These are phyloP conservation scores for Pyricularia pennisetigena DNA, from an alignment of 2,329 filamentous ascomycete species.

Conservation along the genomic window DNA sequence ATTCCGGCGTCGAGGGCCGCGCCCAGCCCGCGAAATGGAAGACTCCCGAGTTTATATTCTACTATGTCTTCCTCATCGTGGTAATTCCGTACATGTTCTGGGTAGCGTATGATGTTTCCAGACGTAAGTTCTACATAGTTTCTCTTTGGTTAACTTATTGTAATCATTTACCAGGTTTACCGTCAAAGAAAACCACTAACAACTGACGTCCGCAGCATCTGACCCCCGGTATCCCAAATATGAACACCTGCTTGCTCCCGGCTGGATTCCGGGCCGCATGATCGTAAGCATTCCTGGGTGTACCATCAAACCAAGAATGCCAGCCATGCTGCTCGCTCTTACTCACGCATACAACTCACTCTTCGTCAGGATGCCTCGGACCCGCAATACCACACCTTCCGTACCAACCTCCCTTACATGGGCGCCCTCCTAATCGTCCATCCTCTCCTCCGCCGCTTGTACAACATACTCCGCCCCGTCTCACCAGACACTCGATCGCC, in stretches of 20 bases:
- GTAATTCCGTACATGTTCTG: constrained; percentile 84
- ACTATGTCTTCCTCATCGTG: constrained; percentile 58
- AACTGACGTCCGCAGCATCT: constrained; percentile 42
- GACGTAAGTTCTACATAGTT: constrained; percentile 42
- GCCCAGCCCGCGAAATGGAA: constrained; percentile 67
- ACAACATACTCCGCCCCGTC: constrained; percentile 45
- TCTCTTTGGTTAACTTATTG: not conserved
- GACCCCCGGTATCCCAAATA: constrained; percentile 76
- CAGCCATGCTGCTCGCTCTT: not conserved
- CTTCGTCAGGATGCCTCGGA: constrained; percentile 73
- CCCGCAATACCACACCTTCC: constrained; percentile 75
- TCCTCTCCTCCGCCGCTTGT: constrained; percentile 64
- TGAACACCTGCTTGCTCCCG: constrained; percentile 58
- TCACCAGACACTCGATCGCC: constrained; percentile 18
- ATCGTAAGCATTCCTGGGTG: constrained; percentile 46
- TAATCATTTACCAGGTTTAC: not conserved
- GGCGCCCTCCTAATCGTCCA: constrained; percentile 65
- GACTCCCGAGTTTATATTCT: constrained; percentile 76
- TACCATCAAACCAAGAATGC: not conserved
- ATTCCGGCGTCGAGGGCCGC: constrained; percentile 18
- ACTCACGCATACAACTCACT: not conserved
- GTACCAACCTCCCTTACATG: constrained; percentile 78
- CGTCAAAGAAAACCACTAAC: not conserved
- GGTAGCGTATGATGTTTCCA: constrained; percentile 75
- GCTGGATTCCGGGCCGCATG: constrained; percentile 89